Percentiles rank a stretch among this genome's conserved stretches.
These are phyloP conservation scores for Sanghuangporus sanghuang DNA, from an alignment of 1,284 basidiomycete species.

Conservation along the genomic window DNA sequence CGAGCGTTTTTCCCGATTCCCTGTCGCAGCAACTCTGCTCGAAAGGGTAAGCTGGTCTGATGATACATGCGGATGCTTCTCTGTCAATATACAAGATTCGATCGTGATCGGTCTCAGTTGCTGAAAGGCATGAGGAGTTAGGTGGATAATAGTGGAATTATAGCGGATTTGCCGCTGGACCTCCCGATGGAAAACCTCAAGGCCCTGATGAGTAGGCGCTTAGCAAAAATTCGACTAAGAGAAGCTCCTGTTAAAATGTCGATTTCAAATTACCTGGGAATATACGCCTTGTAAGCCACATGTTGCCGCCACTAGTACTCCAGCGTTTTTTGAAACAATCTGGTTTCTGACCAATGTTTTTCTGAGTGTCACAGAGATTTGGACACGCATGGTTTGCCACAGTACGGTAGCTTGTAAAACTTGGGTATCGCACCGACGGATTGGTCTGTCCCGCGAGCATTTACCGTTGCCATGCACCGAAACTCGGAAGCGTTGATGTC, in stretches of 20 bases:
- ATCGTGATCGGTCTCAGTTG: not conserved
- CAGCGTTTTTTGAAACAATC: too few relatives aligned
- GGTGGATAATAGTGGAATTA: not conserved
- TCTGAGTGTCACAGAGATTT: too few relatives aligned
- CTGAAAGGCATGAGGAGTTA: not conserved
- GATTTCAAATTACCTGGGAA: not conserved
- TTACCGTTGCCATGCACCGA: too few relatives aligned
- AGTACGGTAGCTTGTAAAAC: too few relatives aligned
- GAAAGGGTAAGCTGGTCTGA: not conserved
- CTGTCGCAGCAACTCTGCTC: not conserved
- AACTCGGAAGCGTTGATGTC: too few relatives aligned
- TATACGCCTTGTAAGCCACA: too few relatives aligned
- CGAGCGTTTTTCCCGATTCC: not conserved
- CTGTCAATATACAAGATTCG: not conserved
- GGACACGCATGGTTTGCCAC: too few relatives aligned
- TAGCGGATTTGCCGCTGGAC: not conserved
- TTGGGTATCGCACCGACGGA: too few relatives aligned
- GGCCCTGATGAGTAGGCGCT: not conserved
- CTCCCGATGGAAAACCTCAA: not conserved
- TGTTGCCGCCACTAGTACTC: too few relatives aligned
- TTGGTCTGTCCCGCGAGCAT: too few relatives aligned
- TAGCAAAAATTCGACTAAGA: not conserved
- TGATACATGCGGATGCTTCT: not conserved
- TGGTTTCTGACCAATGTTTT: too few relatives aligned
- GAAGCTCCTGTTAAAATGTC: not conserved